These are phyloP conservation scores for Leccinum aurantiacum DNA, from an alignment of 768 basidiomycete genomes.

Conservation along the genomic window DNA sequence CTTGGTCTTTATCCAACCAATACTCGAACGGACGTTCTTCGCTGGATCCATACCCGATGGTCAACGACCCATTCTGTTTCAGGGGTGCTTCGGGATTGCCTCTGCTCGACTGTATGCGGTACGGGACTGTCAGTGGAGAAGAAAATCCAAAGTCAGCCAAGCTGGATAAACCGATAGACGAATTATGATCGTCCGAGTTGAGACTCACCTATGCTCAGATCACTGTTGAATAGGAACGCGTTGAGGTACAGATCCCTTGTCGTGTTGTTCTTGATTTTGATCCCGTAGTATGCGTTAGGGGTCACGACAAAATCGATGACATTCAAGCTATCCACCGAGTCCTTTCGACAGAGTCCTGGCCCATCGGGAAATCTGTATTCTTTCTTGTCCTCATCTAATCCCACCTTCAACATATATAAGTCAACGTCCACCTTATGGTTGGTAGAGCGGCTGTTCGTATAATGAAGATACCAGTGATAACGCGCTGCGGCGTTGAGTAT, in stretches of 20 bases:
- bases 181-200: not conserved
- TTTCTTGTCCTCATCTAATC: not conserved
- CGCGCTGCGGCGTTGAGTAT: slow-evolving; percentile 17
- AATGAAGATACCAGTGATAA: slow-evolving; percentile 24
- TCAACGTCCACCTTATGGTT: slow-evolving; percentile 7
- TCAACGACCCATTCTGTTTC: slow-evolving; percentile 10
- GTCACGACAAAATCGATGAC: slow-evolving; percentile 26
- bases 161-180: not conserved
- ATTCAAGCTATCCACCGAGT: not conserved
- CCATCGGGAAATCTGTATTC: not conserved
- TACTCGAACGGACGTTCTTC: not conserved
- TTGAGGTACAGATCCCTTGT: slow-evolving; percentile 39
- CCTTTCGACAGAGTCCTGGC: slow-evolving; percentile 7
- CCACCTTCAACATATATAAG: slow-evolving; percentile 6
- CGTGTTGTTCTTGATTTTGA: slow-evolving; percentile 37
- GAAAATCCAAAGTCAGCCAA: not conserved
- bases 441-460: not conserved
- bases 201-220: slow-evolving; percentile 35
- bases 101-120: slow-evolving; percentile 4
- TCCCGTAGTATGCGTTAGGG: slow-evolving; percentile 30
- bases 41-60: slow-evolving; percentile 40
- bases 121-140: slow-evolving; percentile 2
- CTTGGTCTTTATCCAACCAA: not conserved
- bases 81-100: slow-evolving; percentile 10
- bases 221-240: slow-evolving; percentile 43